Percentiles rank a stretch among this genome's conserved stretches.
These are phyloP conservation scores for Rhododendron ovatum DNA, from an alignment of 148 eudicot genomes.

Conservation along the genomic window DNA sequence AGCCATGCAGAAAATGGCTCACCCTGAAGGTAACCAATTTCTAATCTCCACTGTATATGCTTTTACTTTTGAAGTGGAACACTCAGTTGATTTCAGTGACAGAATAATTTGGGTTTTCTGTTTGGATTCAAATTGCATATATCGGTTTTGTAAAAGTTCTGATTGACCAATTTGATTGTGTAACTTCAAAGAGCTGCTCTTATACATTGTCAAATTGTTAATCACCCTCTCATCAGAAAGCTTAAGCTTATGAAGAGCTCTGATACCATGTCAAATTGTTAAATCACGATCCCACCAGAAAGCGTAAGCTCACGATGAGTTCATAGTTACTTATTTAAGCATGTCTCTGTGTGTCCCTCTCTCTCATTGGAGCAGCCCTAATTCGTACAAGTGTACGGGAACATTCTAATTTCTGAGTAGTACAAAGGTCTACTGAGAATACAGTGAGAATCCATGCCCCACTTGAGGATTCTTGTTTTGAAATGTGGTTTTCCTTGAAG, in stretches of 20 bases:
- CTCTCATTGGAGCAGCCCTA: background rate
- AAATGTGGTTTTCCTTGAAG: background rate
- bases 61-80: background rate
- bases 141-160: background rate
- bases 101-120: background rate
- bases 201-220: background rate
- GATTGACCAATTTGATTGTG: background rate
- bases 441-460: background rate
- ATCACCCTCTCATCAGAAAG: background rate
- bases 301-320: background rate
- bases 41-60: background rate
- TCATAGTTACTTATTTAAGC: background rate
- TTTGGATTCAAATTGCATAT: background rate
- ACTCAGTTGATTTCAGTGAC: background rate
- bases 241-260: background rate
- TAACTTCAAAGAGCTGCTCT: background rate
- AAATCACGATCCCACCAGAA: background rate
- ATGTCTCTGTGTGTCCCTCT: background rate
- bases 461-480: background rate
- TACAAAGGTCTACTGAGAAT: background rate
- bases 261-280: background rate
- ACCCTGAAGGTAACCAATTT: constrained; percentile 65
- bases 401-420: background rate
- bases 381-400: background rate
- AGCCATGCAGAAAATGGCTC: constrained; percentile 96